Base-by-base conservation (phyloP, 495 filamentous ascomycete genomes). In the Massariosphaeria phaeospora region DNA sequence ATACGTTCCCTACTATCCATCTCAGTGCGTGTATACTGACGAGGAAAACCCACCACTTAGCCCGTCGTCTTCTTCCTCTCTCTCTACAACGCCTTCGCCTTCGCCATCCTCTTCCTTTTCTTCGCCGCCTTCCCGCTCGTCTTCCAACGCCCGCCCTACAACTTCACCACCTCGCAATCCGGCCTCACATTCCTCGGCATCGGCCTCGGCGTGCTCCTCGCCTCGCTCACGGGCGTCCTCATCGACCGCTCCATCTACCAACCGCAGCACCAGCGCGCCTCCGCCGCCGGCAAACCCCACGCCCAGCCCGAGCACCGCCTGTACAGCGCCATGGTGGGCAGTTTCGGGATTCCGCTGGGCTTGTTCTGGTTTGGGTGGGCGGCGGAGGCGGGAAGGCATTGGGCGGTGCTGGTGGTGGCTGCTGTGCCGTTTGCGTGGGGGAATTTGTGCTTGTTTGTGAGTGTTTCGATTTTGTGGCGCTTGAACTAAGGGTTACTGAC, bases 241-340 rank as follows among this genome's bases (percentile, higher is more conserved):
- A 72, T 73, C 56, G 76, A 84, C 62, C 36, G 57, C 17, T 52
- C 54, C 4, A 62, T 72, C 10, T 78, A 74, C 60, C 69, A 65
- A 10, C 68, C 53, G 40, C 62, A 66, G 47, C 29, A 52, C 77
- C 76, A 0, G 67, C 72, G 11, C 11, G 53, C 53, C 1, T 2
- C 42, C 52, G 76, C 77, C 24, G 71, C 80, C 25, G 86, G 86
- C 18, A 51, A 76, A 12, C 75, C 81, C 81, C 79, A 49, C 71
- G 87, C 39, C 72, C 88, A n/a, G 86, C 80, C 67, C 70, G 91
- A 97, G 66, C 80, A 91, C 3, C 86, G 95, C 81, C 73, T 82
- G 17, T 84, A 95, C 58, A 96, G 95, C 59, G 86, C 88, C 2
- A 94, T 82, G 84, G 66, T 94, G 0, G 88, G 85, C 8, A 84